Conservation (phyloP, 2,329 filamentous ascomycete genomes). For the Moelleriella libera region DNA sequence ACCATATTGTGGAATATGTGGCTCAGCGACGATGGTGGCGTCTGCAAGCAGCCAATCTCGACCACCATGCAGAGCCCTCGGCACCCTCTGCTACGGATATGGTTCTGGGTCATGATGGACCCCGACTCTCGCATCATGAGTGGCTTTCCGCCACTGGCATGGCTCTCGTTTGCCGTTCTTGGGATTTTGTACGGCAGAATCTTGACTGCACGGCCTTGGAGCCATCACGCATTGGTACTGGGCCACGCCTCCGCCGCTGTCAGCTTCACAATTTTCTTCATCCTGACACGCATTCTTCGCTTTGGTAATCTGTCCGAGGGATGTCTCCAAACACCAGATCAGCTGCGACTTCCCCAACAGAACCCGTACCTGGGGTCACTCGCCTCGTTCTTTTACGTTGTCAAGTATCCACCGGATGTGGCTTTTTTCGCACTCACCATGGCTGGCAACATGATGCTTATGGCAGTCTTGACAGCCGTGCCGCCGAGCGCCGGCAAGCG, state of each 20-base stretch:
- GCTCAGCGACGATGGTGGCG: conserved; percentile 24
- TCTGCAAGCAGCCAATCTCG: conserved; percentile 13
- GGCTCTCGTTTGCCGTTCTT: conserved; percentile 30
- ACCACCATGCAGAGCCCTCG: conserved; percentile 4
- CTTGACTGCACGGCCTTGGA: conserved; percentile 17
- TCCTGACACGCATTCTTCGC: conserved; percentile 23
- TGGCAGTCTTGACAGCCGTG: conserved; percentile 20
- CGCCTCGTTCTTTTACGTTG: conserved; percentile 29
- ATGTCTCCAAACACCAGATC: conserved; percentile 25
- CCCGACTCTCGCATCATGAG: conserved; percentile 16
- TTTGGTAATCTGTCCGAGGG: conserved; percentile 29
- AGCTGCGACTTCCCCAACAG: conserved; percentile 11
- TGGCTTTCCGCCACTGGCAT: conserved; percentile 28
- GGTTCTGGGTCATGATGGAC: conserved; percentile 22
- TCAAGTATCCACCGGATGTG: conserved; percentile 32
- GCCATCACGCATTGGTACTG: conserved; percentile 9
- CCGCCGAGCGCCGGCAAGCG: conserved; percentile 15
- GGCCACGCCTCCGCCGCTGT: conserved; percentile 16
- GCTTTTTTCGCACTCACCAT: conserved; percentile 28
- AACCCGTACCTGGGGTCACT: conserved; percentile 28
- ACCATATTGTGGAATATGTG: conserved; percentile 33
- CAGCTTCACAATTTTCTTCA: conserved; percentile 21
- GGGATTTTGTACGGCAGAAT: conserved; percentile 29
- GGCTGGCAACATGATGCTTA: conserved; percentile 21
- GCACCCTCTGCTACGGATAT: conserved; percentile 18